Evolutionary conservation across 345 rosid species (phyloP).

Genomic region (Garcia nutans): DNA sequence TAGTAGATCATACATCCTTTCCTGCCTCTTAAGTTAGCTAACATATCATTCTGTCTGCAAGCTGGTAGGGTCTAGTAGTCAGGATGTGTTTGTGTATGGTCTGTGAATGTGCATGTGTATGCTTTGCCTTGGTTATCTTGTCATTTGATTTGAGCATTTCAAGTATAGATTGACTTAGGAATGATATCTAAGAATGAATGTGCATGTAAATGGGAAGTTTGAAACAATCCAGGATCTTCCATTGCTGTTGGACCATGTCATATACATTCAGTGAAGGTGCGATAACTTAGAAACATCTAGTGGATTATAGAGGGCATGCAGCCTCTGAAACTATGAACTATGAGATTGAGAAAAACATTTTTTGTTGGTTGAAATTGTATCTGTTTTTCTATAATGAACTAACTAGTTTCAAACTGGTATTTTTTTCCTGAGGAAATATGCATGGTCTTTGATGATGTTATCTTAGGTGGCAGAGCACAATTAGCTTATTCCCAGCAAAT

Average conservation of each 20-base stretch:
- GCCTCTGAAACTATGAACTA: neutral
- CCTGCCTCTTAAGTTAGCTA: neutral
- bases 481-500: neutral
- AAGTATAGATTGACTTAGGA: neutral
- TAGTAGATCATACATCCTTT: neutral
- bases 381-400: neutral
- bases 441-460: neutral
- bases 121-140: neutral
- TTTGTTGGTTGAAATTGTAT: neutral
- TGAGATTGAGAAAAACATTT: neutral
- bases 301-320: neutral
- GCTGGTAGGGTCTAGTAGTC: neutral
- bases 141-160: conserved; percentile 1
- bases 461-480: neutral
- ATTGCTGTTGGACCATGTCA: neutral
- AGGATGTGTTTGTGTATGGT: neutral
- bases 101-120: neutral
- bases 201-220: neutral
- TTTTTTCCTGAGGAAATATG: neutral
- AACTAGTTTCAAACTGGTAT: neutral
- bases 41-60: neutral
- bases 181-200: neutral
- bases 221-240: neutral
- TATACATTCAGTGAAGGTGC: neutral
- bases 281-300: neutral